A percentile compares a stretch with the other conserved stretches of the same genome.
Conservation (phyloP, 1,284 basidiomycete species). For the Mycena citricolor region DNA sequence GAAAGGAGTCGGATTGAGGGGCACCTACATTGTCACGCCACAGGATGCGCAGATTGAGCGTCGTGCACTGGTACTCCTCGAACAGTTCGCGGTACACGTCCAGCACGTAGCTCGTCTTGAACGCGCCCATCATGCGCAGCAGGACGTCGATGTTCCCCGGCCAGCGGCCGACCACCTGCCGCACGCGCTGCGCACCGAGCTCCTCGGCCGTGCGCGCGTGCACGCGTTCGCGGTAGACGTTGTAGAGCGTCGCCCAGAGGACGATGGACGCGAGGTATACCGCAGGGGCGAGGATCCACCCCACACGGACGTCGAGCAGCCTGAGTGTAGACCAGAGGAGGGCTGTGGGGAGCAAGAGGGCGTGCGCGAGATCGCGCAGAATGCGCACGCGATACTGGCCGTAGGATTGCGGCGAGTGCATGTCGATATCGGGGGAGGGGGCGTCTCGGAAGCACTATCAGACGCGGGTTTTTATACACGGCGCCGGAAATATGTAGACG, state of each 20-base stretch:
- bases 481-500: too few species aligned
- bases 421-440: too few species aligned
- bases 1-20: slow-evolving; percentile 5
- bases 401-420: too few species aligned
- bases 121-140: slow-evolving; percentile 50
- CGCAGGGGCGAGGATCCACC: slow-evolving; percentile 34
- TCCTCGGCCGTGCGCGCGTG: slow-evolving; percentile 45
- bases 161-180: slow-evolving; percentile 64
- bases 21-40: slow-evolving; percentile 62
- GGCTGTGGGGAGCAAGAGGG: slow-evolving; percentile 40
- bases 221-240: slow-evolving; percentile 33
- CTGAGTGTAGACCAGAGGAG: slow-evolving; percentile 34
- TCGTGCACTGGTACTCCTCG: slow-evolving; percentile 65
- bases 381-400: slow-evolving; percentile 38
- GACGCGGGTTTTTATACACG: too few species aligned
- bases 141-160: slow-evolving; percentile 73
- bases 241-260: slow-evolving; percentile 38
- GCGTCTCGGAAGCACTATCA: too few species aligned
- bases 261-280: slow-evolving; percentile 42
- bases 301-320: slow-evolving; percentile 28
- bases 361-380: slow-evolving; percentile 35
- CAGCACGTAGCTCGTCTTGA: slow-evolving; percentile 57
- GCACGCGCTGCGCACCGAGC: slow-evolving; percentile 51
- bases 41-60: slow-evolving; percentile 63
- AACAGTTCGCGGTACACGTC: slow-evolving; percentile 65